A percentile compares a stretch with the other conserved stretches of the same genome.
Evolutionary conservation across 345 rosid species (phyloP).

Genomic region (Pelargonium nanum): DNA sequence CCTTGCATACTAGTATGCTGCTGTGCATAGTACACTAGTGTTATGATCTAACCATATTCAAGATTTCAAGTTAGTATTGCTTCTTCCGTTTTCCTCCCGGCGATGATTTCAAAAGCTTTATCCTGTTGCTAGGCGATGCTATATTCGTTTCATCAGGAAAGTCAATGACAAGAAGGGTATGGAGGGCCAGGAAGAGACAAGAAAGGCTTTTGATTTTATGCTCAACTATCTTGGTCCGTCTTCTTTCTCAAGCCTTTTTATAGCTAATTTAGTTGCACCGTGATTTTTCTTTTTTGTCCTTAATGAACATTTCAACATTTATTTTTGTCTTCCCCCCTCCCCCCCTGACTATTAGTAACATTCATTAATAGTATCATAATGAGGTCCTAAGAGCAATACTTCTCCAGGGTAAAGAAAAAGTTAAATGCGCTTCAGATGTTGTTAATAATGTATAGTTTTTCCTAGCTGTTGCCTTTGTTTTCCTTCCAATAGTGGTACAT

Average conservation of each 20-base stretch:
- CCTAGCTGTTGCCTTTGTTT: background rate
- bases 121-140: conserved; percentile 61
- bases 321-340: background rate
- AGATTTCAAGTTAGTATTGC: too few species aligned
- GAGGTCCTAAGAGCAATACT: background rate
- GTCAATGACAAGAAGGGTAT: conserved; percentile 79
- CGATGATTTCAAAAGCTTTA: conserved; percentile 1
- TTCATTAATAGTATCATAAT: too few species aligned
- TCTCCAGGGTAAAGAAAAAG: background rate
- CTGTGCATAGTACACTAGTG: background rate
- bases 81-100: background rate
- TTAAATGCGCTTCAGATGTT: background rate
- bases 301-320: background rate
- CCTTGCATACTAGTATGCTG: too few species aligned
- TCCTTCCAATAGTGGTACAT: too few species aligned
- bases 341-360: too few species aligned
- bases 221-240: conserved; percentile 71
- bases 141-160: conserved; percentile 85
- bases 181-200: conserved; percentile 90
- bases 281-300: background rate
- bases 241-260: conserved; percentile 11
- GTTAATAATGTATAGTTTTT: background rate
- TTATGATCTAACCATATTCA: too few species aligned
- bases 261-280: background rate
- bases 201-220: conserved; percentile 85